phyloP scores from a whole-genome alignment of 805 yeast species.

The Maudiozyma saulgeensis region DNA sequence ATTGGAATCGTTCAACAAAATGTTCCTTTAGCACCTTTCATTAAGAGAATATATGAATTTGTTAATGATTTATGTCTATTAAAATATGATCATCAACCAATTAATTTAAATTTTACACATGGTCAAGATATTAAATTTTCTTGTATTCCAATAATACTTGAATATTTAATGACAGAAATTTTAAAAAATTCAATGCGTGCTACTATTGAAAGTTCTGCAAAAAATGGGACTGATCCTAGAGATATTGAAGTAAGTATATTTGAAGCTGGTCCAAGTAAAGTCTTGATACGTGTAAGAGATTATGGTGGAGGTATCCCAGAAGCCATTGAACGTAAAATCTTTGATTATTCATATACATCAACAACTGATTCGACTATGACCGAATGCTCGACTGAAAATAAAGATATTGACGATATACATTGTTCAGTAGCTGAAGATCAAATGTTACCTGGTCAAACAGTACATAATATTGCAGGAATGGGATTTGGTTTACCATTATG shows the following conservation, averaged over 20 bases:
- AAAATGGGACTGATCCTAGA: not conserved
- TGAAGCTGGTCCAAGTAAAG: slow-evolving; percentile 29
- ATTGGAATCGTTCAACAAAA: slow-evolving; percentile 61
- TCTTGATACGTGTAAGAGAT: slow-evolving; percentile 74
- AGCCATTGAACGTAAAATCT: slow-evolving; percentile 52
- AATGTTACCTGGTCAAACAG: slow-evolving; percentile 62
- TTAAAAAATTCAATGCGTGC: slow-evolving; percentile 85
- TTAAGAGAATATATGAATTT: slow-evolving; percentile 56
- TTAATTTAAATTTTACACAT: slow-evolving; percentile 29
- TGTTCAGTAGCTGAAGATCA: slow-evolving; percentile 15
- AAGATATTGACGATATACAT: not conserved
- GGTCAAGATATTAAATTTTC: slow-evolving; percentile 59
- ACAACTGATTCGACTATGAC: slow-evolving; percentile 31
- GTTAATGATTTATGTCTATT: slow-evolving; percentile 77
- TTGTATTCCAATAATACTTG: slow-evolving; percentile 79
- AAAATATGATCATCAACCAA: slow-evolving; percentile 70
- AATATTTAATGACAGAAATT: slow-evolving; percentile 78
- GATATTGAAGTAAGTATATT: slow-evolving; percentile 23
- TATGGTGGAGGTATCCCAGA: slow-evolving; percentile 83
- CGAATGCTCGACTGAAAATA: not conserved
- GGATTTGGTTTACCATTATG: slow-evolving; percentile 92
- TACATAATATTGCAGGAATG: slow-evolving; percentile 77
- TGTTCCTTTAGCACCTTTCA: slow-evolving; percentile 51
- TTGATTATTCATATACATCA: slow-evolving; percentile 70
- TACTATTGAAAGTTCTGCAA: slow-evolving; percentile 49